phyloP scores from a whole-genome alignment of 306 rosid species.

The Corylus americana region DNA sequence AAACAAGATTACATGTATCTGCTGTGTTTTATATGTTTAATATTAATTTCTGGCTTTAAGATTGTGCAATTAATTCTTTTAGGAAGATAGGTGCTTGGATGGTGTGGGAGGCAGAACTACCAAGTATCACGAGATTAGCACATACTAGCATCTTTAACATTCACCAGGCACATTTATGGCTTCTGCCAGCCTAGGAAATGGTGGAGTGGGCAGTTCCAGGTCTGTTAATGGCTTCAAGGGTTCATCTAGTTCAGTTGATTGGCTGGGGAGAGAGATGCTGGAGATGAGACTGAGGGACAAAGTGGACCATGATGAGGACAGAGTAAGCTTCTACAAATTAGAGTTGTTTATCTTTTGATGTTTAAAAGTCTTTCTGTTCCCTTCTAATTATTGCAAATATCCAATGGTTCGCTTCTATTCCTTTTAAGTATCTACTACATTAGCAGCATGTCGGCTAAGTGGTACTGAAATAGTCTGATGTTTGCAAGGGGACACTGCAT shows the following conservation, averaged over 20 bases:
- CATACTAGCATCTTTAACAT: conserved; percentile 26
- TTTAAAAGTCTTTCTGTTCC: conserved; percentile 7
- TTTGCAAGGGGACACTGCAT: not conserved
- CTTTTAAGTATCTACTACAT: conserved; percentile 8
- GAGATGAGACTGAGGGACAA: conserved; percentile 82
- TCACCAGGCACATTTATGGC: conserved; percentile 52
- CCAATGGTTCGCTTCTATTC: not conserved
- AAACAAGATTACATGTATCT: not conserved
- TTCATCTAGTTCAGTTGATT: conserved; percentile 87
- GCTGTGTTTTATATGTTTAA: not conserved
- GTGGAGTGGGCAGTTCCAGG: conserved; percentile 93
- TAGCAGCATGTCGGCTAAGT: not conserved
- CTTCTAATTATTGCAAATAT: conserved; percentile 4
- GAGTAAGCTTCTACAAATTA: conserved; percentile 45
- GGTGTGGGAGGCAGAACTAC: conserved; percentile 30
- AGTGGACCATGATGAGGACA: conserved; percentile 57
- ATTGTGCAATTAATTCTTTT: conserved; percentile 19
- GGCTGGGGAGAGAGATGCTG: conserved; percentile 99
- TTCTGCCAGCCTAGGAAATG: conserved; percentile 85
- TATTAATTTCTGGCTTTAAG: not conserved
- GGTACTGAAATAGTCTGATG: not conserved
- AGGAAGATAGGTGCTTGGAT: conserved; percentile 40
- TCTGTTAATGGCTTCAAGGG: conserved; percentile 76
- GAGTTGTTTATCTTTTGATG: not conserved
- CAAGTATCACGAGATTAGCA: conserved; percentile 21